These are phyloP conservation scores for Xerocomus potaroensis DNA, from an alignment of 768 basidiomycete genomes.

Conservation along the genomic window DNA sequence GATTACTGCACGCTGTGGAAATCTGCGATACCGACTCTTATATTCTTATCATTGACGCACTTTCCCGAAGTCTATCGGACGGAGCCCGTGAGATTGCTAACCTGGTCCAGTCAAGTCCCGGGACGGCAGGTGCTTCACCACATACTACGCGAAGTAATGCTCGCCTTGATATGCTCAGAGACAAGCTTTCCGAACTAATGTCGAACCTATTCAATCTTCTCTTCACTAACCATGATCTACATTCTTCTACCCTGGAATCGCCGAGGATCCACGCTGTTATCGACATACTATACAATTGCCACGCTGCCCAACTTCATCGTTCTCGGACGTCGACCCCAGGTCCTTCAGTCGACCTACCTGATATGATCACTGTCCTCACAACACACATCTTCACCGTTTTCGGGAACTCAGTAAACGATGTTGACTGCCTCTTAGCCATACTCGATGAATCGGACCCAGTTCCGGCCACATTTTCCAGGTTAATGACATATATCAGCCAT, in stretches of 20 bases:
- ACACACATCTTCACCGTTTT: conserved; percentile 16
- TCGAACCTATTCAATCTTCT: conserved; percentile 22
- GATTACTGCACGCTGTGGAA: conserved; percentile 32
- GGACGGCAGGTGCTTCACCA: background rate
- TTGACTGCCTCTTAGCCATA: conserved; percentile 17
- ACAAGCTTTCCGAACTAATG: conserved; percentile 21
- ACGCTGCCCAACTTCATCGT: conserved; percentile 17
- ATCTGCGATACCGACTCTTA: conserved; percentile 31
- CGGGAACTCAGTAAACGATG: conserved; percentile 6
- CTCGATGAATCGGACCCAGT: conserved; percentile 28
- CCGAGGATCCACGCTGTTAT: conserved; percentile 12
- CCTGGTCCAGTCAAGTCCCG: background rate
- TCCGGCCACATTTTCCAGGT: conserved; percentile 28
- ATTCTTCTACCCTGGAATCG: background rate
- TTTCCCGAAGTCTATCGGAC: conserved; percentile 23
- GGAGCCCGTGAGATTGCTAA: background rate
- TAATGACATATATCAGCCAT: conserved; percentile 23
- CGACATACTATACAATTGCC: conserved; percentile 27
- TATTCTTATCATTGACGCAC: conserved; percentile 26
- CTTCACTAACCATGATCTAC: conserved; percentile 3
- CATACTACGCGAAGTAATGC: background rate
- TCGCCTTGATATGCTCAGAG: conserved; percentile 7
- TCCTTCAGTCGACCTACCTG: conserved; percentile 18
- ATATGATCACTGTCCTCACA: conserved; percentile 22
- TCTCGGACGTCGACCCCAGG: conserved; percentile 4